These are phyloP conservation scores for Fusarium pseudonygamai DNA, from an alignment of 2,329 filamentous ascomycete species.

Conservation along the genomic window DNA sequence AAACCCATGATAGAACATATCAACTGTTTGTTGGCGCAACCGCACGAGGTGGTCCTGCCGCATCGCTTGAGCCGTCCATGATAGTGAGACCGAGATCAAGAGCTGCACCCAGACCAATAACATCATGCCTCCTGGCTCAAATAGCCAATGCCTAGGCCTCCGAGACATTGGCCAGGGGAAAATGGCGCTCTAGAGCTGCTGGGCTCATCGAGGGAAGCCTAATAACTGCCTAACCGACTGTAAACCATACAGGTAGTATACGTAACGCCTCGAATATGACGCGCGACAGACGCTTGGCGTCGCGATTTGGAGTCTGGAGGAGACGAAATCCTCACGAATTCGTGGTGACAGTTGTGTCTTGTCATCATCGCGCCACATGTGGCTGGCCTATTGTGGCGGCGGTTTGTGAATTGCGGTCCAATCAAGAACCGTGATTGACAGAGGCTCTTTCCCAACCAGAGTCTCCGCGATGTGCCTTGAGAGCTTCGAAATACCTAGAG, in stretches of 20 bases:
- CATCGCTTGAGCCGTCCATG: constrained; percentile 62
- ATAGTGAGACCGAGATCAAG: constrained; percentile 46
- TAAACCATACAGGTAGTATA: constrained; percentile 7
- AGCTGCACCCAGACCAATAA: constrained; percentile 37
- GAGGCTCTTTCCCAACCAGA: background rate
- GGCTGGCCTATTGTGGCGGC: constrained; percentile 27
- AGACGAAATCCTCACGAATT: constrained; percentile 16
- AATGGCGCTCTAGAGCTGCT: constrained; percentile 34
- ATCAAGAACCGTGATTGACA: background rate
- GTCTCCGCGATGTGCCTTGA: background rate
- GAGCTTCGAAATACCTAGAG: background rate
- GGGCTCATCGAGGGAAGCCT: constrained; percentile 39
- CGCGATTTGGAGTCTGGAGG: constrained; percentile 15
- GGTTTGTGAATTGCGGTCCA: background rate
- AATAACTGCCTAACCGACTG: background rate
- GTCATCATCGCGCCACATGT: constrained; percentile 39
- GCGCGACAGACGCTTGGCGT: constrained; percentile 34
- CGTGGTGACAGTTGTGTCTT: constrained; percentile 24
- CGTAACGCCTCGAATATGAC: constrained; percentile 12
- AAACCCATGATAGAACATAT: constrained; percentile 97
- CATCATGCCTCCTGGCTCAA: constrained; percentile 45
- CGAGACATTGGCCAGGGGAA: constrained; percentile 28
- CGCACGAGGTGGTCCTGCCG: constrained; percentile 62
- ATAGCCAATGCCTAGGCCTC: constrained; percentile 24
- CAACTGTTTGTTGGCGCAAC: constrained; percentile 68